Percentiles rank a stretch among this genome's conserved stretches.
Conservation (phyloP, 1,139 yeast genomes). For the Candida tetrigidarum region DNA sequence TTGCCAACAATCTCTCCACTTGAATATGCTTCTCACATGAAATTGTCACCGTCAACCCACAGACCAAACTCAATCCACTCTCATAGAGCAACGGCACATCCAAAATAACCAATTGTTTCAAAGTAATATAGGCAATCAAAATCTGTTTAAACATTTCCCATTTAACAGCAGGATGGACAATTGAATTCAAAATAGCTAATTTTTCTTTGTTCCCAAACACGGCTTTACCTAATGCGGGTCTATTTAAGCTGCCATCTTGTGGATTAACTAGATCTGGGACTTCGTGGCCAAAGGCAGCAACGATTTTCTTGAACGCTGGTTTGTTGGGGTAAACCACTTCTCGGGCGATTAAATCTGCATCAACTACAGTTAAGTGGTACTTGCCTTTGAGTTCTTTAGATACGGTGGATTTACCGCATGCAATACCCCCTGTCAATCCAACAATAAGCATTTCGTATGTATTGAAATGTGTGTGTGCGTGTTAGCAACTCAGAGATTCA, state of each 20-base stretch:
- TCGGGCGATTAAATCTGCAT: slow-evolving; percentile 89
- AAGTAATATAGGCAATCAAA: slow-evolving; percentile 55
- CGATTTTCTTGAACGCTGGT: slow-evolving; percentile 68
- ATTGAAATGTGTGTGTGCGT: background rate
- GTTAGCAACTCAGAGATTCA: background rate
- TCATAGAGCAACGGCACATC: slow-evolving; percentile 95
- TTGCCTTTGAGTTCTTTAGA: slow-evolving; percentile 59
- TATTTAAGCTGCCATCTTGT: slow-evolving; percentile 57
- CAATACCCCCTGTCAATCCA: slow-evolving; percentile 97
- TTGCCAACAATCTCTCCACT: slow-evolving; percentile 56
- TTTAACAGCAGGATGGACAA: slow-evolving; percentile 91
- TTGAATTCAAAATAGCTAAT: slow-evolving; percentile 61
- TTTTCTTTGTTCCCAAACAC: slow-evolving; percentile 73
- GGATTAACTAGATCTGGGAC: slow-evolving; percentile 58
- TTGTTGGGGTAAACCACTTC: slow-evolving; percentile 84
- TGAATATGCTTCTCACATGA: slow-evolving; percentile 63
- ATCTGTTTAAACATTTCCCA: slow-evolving; percentile 65
- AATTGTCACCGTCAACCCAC: slow-evolving; percentile 76
- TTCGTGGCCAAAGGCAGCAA: slow-evolving; percentile 57
- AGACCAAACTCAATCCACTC: slow-evolving; percentile 66
- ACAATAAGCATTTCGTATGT: slow-evolving; percentile 79
- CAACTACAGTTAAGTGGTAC: slow-evolving; percentile 65
- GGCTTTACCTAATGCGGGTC: slow-evolving; percentile 75
- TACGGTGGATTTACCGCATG: slow-evolving; percentile 94
- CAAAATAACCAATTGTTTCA: slow-evolving; percentile 61